Evolutionary conservation across 805 yeast species (phyloP).

Genomic region (Groenewaldozyma tartarivorans): DNA sequence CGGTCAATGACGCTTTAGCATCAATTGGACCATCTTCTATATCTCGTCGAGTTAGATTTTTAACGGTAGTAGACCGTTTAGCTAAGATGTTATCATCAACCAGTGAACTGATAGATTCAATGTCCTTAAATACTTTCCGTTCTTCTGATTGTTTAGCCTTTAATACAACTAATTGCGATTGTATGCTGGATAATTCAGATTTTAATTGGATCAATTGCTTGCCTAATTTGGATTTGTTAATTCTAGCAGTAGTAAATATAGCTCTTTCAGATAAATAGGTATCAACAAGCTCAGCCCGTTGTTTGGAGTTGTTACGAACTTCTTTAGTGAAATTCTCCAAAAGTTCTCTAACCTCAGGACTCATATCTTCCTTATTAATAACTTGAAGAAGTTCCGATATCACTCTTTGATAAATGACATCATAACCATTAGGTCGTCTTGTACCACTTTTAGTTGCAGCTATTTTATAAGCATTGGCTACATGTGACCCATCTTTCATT

Average conservation of each 20-base stretch:
- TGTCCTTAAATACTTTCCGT: conserved; percentile 1
- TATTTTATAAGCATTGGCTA: conserved; percentile 11
- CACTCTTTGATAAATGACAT: conserved; percentile 9
- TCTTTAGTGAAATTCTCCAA: conserved; percentile 7
- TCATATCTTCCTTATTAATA: background rate
- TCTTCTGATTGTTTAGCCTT: background rate
- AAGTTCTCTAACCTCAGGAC: conserved; percentile 3
- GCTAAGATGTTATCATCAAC: conserved; percentile 2
- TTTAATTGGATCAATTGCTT: conserved; percentile 8
- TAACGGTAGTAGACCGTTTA: background rate
- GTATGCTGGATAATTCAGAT: conserved; percentile 7
- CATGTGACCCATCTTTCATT: background rate
- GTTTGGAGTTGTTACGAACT: conserved; percentile 6
- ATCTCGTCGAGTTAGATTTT: background rate
- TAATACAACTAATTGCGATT: conserved; percentile 6
- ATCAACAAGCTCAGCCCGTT: conserved; percentile 13
- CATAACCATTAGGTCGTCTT: conserved; percentile 12
- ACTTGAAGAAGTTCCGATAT: background rate
- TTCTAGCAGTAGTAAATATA: conserved; percentile 8
- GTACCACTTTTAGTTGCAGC: conserved; percentile 13
- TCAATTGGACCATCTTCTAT: background rate
- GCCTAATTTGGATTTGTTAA: conserved; percentile 7
- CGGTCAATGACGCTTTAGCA: background rate
- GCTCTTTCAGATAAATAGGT: conserved; percentile 6
- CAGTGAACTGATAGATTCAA: conserved; percentile 6